phyloP scores from a whole-genome alignment of 176 grass and related monocot species.

The Elymus sibiricus region DNA sequence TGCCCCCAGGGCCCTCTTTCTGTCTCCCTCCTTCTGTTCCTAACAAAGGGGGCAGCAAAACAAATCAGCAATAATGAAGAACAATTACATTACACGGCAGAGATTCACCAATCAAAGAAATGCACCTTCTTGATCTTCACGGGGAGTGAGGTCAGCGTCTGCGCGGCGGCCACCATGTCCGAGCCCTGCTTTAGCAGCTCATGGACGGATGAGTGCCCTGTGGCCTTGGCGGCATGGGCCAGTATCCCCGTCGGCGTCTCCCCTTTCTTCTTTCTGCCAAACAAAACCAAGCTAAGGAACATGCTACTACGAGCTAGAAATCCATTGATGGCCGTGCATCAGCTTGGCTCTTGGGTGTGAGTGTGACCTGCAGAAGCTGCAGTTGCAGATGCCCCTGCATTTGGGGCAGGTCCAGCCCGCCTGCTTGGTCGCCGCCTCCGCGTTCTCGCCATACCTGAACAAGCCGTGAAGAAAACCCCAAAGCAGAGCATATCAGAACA shows the following conservation, averaged over 20 bases:
- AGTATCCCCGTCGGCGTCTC: conserved; percentile 77
- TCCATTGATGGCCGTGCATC: neutral
- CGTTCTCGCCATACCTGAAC: neutral
- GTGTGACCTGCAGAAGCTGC: conserved; percentile 91
- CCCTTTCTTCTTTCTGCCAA: conserved; percentile 83
- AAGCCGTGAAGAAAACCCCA: neutral
- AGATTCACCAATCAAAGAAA: neutral
- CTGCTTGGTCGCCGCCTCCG: neutral
- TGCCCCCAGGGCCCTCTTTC: conserved; percentile 13
- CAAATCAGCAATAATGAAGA: conserved; percentile 14
- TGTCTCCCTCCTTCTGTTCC: conserved; percentile 4
- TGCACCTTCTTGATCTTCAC: neutral
- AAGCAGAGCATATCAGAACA: neutral
- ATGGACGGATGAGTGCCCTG: conserved; percentile 59
- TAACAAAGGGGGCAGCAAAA: conserved; percentile 2
- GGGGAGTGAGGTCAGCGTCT: conserved; percentile 19
- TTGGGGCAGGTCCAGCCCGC: neutral
- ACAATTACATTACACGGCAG: neutral
- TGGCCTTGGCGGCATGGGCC: conserved; percentile 77
- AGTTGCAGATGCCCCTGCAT: conserved; percentile 22
- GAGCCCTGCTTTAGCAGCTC: conserved; percentile 55
- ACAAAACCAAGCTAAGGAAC: neutral
- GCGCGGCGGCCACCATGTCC: conserved; percentile 47
- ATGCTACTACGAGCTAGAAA: neutral
- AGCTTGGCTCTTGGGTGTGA: conserved; percentile 24